Base-by-base conservation (phyloP, 2,329 filamentous ascomycete genomes). In the Scopulariopsis brevicaulis region DNA sequence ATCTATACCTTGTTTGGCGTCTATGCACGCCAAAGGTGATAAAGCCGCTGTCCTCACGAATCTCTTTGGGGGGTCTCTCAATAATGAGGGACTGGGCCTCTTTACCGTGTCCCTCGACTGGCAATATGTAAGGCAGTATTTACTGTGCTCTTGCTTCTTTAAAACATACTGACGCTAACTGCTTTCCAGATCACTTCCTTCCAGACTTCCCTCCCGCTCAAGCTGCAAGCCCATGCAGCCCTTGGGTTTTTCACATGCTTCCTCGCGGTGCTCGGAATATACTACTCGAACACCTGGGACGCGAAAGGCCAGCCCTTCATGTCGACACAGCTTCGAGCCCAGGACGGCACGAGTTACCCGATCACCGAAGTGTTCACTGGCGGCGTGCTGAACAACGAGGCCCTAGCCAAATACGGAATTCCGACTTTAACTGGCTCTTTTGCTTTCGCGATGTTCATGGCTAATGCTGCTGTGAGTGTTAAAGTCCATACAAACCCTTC, bases 371-470 rank as follows among this genome's bases (percentile, higher is more conserved):
- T 77, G 1, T 78, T 78, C 57, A 60, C 61, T 2, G 68, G 67
- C 1, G 72, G 70, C 25, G 60, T 77, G 15, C 68, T 83, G 24
- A 65, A 78, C 60, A 59, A 74, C 58, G 61, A 65, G 0, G 72
- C 73, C 0, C 58, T 83, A 25, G 65, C 65, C 0, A 63, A 69
- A 28, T 71, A 74, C 54, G 80, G 80, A 1, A 59, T 76, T 2
- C 80, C 80, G 0, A 71, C 64, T 8, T 64, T 83, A 2, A 73
- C 73, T 0, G 79, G 77, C 1, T 72, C 67, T 0, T 82, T 82
- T 62, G 78, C 77, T 0, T 81, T 75, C 52, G 68, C 74, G 1
- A 72, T 82, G 70, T 75, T 83, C 60, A 82, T 82, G 70, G 77
- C 79, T 2, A 82, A 82, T 65, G 76, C 77, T 60, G 78, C 80